phyloP scores from a whole-genome alignment of 495 filamentous ascomycete genomes.

The Xylaria acuta region DNA sequence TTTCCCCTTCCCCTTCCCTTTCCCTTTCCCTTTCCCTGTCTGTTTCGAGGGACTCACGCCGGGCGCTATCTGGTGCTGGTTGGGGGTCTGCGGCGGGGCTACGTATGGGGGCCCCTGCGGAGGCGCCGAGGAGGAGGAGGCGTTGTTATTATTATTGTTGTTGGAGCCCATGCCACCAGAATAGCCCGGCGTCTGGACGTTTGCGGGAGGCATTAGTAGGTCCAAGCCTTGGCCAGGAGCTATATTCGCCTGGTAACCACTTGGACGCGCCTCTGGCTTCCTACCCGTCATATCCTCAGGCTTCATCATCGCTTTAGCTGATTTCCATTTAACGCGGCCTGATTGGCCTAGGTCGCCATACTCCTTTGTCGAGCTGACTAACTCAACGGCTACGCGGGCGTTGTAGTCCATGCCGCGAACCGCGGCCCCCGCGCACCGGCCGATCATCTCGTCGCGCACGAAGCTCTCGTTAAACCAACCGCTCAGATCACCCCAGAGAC shows the following conservation, averaged over 20 bases:
- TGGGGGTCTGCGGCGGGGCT: neutral
- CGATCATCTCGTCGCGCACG: conserved; percentile 40
- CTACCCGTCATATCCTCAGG: neutral
- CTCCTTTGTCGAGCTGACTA: conserved; percentile 5
- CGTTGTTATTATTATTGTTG: neutral
- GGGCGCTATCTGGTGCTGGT: conserved; percentile 13
- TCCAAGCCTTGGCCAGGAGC: neutral
- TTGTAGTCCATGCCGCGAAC: conserved; percentile 32
- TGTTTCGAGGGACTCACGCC: neutral
- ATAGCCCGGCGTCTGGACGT: neutral
- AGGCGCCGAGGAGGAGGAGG: neutral
- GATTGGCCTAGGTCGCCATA: neutral
- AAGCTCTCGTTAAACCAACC: conserved; percentile 33
- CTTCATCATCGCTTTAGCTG: neutral
- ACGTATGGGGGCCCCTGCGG: neutral
- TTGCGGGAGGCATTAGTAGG: neutral
- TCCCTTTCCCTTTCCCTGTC: neutral
- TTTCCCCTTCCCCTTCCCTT: no score
- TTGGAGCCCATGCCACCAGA: neutral
- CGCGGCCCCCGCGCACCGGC: conserved; percentile 24
- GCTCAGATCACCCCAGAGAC: conserved; percentile 24
- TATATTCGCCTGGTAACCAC: neutral
- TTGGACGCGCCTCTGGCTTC: conserved; percentile 10
- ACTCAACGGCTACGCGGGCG: conserved; percentile 35
- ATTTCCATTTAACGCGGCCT: neutral